Base-by-base conservation (phyloP, 2,329 filamentous ascomycete species). In the Verruconis gallopava region DNA sequence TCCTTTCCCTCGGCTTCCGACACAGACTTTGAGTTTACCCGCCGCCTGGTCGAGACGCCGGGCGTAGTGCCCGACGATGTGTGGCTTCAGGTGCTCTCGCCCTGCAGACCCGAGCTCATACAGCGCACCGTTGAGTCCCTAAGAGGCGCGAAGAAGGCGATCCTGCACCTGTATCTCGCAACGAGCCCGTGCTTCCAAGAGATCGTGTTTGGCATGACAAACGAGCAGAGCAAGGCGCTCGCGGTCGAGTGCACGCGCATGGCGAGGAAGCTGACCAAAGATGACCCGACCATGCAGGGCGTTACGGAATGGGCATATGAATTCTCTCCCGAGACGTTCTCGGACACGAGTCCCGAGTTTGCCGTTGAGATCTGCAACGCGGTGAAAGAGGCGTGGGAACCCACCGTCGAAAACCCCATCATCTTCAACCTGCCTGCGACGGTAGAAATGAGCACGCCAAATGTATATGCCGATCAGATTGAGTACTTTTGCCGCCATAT, bases 381-480 rank as follows among this genome's bases (percentile, higher is more conserved):
- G 22, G 89, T 96, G 54, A 95, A 94, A 72, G 80, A 71, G 4
- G 91, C 88, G 1, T 98, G 91, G 91, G 86, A 72, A 48, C 89
- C 91, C 1, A 77, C 75, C 0, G 76, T 69, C 30, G 76, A 85
- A 60, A 79, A 77, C 52, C 84, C 81, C 37, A 85, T 98, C 61
- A 93, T 98, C 58, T 91, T 98, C 72, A 96, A 96, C 66, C 72
- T 98, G 40, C 89, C 91, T 1, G 89, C 91, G 2, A 98, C 91
- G 0, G 89, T 96, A 25, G 91, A 98, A 65, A 79, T 95, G 78
- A 67, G 85, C 1, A 95, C 91, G 1, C 88, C 88, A 22, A 98
- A 98, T 58, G 75, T 95, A 37, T 98, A 91, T 59, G 91, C 91
- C 38, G 91, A 98, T 57, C 82, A 93, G 65, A 84, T 98, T 48